phyloP scores from a whole-genome alignment of 2,329 filamentous ascomycete genomes.

The Xylariaceae sp. region DNA sequence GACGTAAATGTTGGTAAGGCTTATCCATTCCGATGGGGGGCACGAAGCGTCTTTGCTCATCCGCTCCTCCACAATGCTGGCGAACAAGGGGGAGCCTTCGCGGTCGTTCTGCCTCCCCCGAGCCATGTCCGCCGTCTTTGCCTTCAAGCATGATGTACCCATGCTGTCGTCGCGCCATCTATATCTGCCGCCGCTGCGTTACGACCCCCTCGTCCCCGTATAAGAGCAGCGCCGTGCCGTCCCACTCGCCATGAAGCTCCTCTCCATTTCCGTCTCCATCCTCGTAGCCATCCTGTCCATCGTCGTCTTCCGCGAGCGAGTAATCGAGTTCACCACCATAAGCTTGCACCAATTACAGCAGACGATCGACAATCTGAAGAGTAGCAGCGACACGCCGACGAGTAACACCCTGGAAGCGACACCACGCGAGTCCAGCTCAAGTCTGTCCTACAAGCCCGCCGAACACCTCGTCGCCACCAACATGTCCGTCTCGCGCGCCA shows the following conservation, averaged over 20 bases:
- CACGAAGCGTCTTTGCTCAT: too few species aligned
- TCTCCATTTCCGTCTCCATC: constrained; percentile 30
- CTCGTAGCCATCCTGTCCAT: constrained; percentile 31
- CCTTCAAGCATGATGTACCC: too few species aligned
- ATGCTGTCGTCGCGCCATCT: too few species aligned
- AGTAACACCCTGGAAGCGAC: constrained; percentile 9
- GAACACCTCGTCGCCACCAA: constrained; percentile 32
- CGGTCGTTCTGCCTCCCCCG: too few species aligned
- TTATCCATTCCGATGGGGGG: too few species aligned
- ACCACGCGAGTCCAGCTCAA: constrained; percentile 9
- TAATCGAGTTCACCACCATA: constrained; percentile 19
- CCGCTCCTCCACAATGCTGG: too few species aligned
- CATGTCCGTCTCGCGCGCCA: constrained; percentile 65
- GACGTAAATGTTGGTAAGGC: too few species aligned
- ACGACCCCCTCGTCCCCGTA: too few species aligned
- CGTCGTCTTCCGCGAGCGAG: constrained; percentile 24
- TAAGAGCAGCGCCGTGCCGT: neutral
- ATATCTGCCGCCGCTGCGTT: too few species aligned
- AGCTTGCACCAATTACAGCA: constrained; percentile 15
- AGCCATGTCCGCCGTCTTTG: too few species aligned
- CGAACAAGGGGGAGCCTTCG: too few species aligned
- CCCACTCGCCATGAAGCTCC: constrained; percentile 27
- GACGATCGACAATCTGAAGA: constrained; percentile 10
- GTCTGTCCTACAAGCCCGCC: constrained; percentile 20
- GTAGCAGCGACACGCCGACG: constrained; percentile 5